Evolutionary conservation across 2,329 filamentous ascomycete genomes (phyloP).

Genomic region (Penicillium griseofulvum): DNA sequence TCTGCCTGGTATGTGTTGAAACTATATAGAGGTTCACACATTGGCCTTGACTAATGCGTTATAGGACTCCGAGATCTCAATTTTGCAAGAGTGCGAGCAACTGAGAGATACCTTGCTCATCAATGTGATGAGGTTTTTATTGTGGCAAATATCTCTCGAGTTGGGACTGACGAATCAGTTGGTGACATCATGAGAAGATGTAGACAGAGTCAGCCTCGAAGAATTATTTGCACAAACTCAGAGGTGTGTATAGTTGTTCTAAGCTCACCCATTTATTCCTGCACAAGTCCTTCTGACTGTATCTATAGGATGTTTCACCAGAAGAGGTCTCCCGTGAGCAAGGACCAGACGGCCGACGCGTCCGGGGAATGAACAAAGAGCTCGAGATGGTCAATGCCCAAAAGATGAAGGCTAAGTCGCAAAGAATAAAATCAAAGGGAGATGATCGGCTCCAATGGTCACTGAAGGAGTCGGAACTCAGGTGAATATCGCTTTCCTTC

Average conservation of each 20-base stretch:
- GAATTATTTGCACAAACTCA: slow-evolving; percentile 10
- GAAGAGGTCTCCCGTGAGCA: not conserved
- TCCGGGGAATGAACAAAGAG: slow-evolving; percentile 1
- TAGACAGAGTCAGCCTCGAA: not conserved
- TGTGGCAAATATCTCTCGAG: not conserved
- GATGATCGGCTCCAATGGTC: not conserved
- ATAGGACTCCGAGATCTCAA: slow-evolving; percentile 11
- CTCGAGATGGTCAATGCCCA: not conserved
- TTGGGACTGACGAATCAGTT: not conserved
- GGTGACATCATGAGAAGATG: slow-evolving; percentile 4
- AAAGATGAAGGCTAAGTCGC: not conserved
- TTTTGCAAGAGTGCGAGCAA: slow-evolving; percentile 10
- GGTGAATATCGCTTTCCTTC: not conserved
- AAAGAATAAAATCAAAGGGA: not conserved
- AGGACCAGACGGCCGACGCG: not conserved
- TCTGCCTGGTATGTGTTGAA: slow-evolving; percentile 5
- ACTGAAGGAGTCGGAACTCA: not conserved
- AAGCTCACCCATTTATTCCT: not conserved
- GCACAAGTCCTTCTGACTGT: not conserved
- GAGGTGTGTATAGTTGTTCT: slow-evolving; percentile 2
- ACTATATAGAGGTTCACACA: not conserved
- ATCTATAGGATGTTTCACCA: not conserved
- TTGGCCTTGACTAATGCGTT: not conserved
- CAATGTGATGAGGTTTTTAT: slow-evolving; percentile 11
- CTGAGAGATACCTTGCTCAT: slow-evolving; percentile 8